Conservation (phyloP, 495 filamentous ascomycete genomes). For the Aspergillus carlsbadensis region DNA sequence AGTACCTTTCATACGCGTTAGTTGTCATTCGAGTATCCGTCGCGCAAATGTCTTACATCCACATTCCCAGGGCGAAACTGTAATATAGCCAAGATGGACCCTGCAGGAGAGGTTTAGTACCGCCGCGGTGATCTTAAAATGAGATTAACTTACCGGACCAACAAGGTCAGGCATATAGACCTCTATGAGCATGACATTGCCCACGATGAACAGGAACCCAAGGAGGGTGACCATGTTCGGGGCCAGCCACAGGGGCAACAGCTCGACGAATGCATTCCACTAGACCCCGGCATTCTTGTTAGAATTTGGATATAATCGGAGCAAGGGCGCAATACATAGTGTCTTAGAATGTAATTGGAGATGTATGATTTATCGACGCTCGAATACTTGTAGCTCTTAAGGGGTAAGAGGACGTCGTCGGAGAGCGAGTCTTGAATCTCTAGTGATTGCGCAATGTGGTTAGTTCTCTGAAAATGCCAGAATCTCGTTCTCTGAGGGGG, state of each 20-base stretch:
- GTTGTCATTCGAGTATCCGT: neutral
- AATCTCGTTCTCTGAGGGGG: neutral
- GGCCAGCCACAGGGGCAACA: conserved; percentile 92
- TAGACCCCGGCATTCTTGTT: conserved; percentile 32
- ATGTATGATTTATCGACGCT: conserved; percentile 95
- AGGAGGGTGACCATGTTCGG: conserved; percentile 97
- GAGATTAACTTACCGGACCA: conserved; percentile 68
- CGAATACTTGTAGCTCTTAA: conserved; percentile 95
- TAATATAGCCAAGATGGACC: conserved; percentile 91
- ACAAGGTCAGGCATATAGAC: conserved; percentile 87
- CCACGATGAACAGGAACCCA: conserved; percentile 91
- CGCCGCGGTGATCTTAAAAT: neutral
- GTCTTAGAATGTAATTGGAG: conserved; percentile 87
- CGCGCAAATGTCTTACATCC: conserved; percentile 61
- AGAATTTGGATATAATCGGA: neutral
- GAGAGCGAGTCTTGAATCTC: conserved; percentile 62
- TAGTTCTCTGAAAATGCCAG: conserved; percentile 11
- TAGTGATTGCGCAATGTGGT: conserved; percentile 17
- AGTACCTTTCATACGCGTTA: conserved; percentile 58
- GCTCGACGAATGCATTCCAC: conserved; percentile 97
- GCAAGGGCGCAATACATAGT: conserved; percentile 71
- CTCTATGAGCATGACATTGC: conserved; percentile 76
- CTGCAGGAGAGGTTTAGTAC: conserved; percentile 41
- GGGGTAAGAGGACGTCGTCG: conserved; percentile 71
- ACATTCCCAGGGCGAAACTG: conserved; percentile 89